Base-by-base conservation (phyloP, 352 stramenopile genomes). In the Phytophthora palmivora region DNA sequence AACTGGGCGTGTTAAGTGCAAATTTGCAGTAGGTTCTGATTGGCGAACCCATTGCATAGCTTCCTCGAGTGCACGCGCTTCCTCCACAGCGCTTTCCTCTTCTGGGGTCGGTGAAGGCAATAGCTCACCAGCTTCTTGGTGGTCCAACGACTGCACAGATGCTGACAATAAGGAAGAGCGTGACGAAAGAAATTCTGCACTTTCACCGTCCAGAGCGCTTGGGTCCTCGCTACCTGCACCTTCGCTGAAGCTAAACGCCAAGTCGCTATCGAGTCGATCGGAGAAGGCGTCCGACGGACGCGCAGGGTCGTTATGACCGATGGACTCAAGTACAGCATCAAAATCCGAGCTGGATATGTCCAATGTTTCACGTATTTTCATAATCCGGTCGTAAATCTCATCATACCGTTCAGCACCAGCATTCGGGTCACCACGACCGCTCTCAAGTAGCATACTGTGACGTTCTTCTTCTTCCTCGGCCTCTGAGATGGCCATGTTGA, bases 401-500 rank as follows among this genome's bases (percentile, higher is more conserved):
- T 86, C 72, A 15, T 73, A 75, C 24, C 58, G 49, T 32, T 81
- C 67, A 32, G 54, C 63, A 16, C 43, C 66, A 16, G 16, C 59
- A 11, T 79, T 44, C 0, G 65, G 57, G n/a, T 74, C 51, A 46
- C 53, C 58, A n/a, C 26, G 37, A 11, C 58, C 66, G 10, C 58
- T 73, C 33, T 70, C 62, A 1, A 70, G 63, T 15, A 65, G 14
- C 21, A 67, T 59, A 49, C 63, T 67, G 12, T 70, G 68, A 10
- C 68, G 58, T 50, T 74, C 67, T 38, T 79, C 62, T 24, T 74
- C 53, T 41, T 87, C 69, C 44, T 85, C 83, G 0, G 73, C 81
- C 16, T 91, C 81, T 0, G 76, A 87, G 18, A 92, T 81, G 0
- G 81, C 79, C 14, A 85, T 52, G 42, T 86, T 80, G 54, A 92